phyloP scores from a whole-genome alignment of 164 flowering plant genomes.

The Stephania japonica region DNA sequence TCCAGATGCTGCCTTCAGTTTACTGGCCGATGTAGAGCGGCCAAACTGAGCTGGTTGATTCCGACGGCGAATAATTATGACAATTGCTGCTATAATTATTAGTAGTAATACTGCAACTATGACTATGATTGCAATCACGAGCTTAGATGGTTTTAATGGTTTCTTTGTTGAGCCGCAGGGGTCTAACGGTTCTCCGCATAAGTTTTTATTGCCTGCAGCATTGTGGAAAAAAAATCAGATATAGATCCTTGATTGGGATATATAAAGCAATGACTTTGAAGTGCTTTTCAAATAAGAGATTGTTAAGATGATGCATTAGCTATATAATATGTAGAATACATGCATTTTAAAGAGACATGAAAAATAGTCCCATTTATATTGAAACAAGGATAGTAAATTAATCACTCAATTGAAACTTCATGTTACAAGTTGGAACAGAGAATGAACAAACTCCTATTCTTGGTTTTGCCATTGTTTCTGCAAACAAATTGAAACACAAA shows the following conservation, averaged over 20 bases:
- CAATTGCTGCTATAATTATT: constrained; percentile 12
- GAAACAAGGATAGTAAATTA: no score
- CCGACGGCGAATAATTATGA: constrained; percentile 15
- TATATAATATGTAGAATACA: neutral
- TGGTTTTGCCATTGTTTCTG: neutral
- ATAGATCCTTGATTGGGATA: neutral
- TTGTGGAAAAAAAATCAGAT: neutral
- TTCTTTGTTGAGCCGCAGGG: constrained; percentile 14
- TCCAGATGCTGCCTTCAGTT: neutral
- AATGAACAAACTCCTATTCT: neutral
- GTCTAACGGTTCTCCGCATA: constrained; percentile 49
- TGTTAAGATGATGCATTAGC: neutral
- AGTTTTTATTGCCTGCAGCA: constrained; percentile 39
- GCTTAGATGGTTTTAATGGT: neutral
- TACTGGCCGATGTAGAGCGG: neutral
- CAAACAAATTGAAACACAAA: no score
- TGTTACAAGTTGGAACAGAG: neutral
- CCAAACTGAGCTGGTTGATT: neutral
- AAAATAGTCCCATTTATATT: neutral
- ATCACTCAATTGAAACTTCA: no score
- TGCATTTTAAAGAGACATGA: neutral
- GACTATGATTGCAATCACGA: constrained; percentile 12
- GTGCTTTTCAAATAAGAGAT: neutral
- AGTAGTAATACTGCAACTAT: constrained; percentile 19
- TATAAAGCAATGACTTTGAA: neutral